These are phyloP conservation scores for Geosmithia morbida DNA, from an alignment of 2,329 filamentous ascomycete genomes.

Conservation along the genomic window DNA sequence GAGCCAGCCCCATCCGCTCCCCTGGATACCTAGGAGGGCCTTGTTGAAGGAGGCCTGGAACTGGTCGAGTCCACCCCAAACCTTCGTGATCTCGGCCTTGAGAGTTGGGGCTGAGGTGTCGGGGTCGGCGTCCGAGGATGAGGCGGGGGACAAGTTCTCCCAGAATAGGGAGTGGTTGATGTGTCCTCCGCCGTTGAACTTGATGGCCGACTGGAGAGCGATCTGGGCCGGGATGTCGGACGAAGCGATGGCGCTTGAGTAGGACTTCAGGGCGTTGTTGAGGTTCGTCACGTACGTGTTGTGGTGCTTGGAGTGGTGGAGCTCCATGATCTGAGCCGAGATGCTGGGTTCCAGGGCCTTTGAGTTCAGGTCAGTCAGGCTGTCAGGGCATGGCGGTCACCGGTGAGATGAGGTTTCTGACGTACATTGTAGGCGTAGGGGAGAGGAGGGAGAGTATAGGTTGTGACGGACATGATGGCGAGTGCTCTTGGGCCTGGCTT, in stretches of 20 bases:
- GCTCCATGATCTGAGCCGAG: conserved; percentile 65
- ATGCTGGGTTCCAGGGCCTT: conserved; percentile 62
- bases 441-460: conserved; percentile 48
- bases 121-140: conserved; percentile 39
- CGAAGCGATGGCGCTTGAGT: conserved; percentile 37
- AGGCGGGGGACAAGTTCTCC: conserved; percentile 59
- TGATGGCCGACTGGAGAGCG: conserved; percentile 54
- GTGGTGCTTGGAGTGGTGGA: conserved; percentile 70
- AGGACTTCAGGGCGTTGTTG: conserved; percentile 49
- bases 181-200: conserved; percentile 85
- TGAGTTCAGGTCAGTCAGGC: not conserved
- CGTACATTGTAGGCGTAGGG: conserved; percentile 59
- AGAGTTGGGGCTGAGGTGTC: conserved; percentile 40
- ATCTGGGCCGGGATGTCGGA: conserved; percentile 51
- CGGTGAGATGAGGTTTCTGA: conserved; percentile 4
- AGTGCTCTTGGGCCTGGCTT: not conserved
- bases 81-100: conserved; percentile 41
- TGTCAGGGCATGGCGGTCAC: not conserved
- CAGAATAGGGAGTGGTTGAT: conserved; percentile 92
- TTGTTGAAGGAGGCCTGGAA: conserved; percentile 55
- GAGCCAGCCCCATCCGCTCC: conserved; percentile 82
- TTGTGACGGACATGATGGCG: conserved; percentile 19
- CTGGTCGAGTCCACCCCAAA: conserved; percentile 52
- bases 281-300: conserved; percentile 66
- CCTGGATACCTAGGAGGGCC: conserved; percentile 57